phyloP scores from a whole-genome alignment of 805 yeast genomes.

The Saturnispora saitoi region DNA sequence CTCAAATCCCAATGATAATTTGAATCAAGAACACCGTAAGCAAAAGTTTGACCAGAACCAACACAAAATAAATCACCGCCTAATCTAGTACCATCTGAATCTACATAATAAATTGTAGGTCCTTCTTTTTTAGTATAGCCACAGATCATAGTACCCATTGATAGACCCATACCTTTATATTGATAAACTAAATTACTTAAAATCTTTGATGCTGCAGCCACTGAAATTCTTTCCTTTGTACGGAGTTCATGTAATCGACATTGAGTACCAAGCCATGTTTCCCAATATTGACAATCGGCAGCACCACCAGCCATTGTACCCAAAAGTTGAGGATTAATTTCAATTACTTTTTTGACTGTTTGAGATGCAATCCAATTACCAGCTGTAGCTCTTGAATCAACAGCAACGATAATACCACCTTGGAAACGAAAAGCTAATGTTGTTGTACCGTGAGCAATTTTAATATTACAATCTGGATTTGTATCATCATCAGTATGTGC shows the following conservation, averaged over 20 bases:
- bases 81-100: conserved; percentile 92
- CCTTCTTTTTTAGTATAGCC: conserved; percentile 94
- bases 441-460: conserved; percentile 98
- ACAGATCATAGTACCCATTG: conserved; percentile 99
- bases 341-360: conserved; percentile 94
- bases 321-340: conserved; percentile 86
- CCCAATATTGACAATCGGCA: conserved; percentile 99
- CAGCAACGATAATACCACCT: conserved; percentile 94
- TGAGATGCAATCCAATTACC: conserved; percentile 98
- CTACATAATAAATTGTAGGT: conserved; percentile 92
- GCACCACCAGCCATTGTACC: conserved; percentile 99
- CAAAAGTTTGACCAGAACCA: conserved; percentile 98
- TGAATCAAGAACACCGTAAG: conserved; percentile 94
- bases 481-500: conserved; percentile 96
- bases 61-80: conserved; percentile 95
- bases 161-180: conserved; percentile 96
- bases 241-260: conserved; percentile 91
- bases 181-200: conserved; percentile 81
- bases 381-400: conserved; percentile 96
- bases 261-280: conserved; percentile 96
- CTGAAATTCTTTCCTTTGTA: conserved; percentile 90
- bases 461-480: conserved; percentile 90
- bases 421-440: conserved; percentile 93
- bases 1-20: conserved; percentile 86
- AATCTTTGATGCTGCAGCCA: conserved; percentile 94